Base-by-base conservation (phyloP, 1,284 basidiomycete species). In the Ustilago curta region DNA sequence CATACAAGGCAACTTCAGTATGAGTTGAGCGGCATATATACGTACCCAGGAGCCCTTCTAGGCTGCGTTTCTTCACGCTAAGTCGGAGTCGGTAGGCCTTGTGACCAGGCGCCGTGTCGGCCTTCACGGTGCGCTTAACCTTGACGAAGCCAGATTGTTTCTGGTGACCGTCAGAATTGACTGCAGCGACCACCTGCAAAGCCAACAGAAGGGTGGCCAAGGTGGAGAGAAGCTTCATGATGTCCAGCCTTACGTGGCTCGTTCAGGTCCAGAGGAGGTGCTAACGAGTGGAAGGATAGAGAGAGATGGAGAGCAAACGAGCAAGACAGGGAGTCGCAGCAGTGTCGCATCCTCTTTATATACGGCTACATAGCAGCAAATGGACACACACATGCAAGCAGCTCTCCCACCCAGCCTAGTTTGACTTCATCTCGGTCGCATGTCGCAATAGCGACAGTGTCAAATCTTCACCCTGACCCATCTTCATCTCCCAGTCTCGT, bases 391-490 rank as follows among this genome's bases (percentile, higher is more conserved):
- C 19, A 16, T 37, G 27, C n/a, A 31, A 19, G 14, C 12, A n/a
- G 16, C 16, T 19, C 37, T 50, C 60, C 53, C 53, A 56, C 52
- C 11, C 50, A 53, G 47, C 32, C 9, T 27, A 12, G 27, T 35
- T 12, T 39, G 25, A 19, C 27, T 55, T 59, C 47, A 54, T 56
- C 31, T 56, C 40, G 25, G 44, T 8, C 39, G 23, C 14, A 32
- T 44, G 48, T 60, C 55, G 62, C 54, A 29, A 23, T 65, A 56
- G 43, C 61, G 61, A 64, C 53, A 42, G 23, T 11, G 42, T n/a
- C 54, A 50, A 32, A 45, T 25, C 23, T 19, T 49, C 21, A 25
- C 27, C 16, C n/a, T 49, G 29, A 37, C 9, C 32, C 23, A 37
- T 37, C 44, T 64, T 44, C 43, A 59, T 51, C 39, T 35, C 19